Evolutionary conservation across 441 rosid species (phyloP), one percentile per base, ranked within the genome.

Genomic region (Pelargonium myrrhifolium): DNA sequence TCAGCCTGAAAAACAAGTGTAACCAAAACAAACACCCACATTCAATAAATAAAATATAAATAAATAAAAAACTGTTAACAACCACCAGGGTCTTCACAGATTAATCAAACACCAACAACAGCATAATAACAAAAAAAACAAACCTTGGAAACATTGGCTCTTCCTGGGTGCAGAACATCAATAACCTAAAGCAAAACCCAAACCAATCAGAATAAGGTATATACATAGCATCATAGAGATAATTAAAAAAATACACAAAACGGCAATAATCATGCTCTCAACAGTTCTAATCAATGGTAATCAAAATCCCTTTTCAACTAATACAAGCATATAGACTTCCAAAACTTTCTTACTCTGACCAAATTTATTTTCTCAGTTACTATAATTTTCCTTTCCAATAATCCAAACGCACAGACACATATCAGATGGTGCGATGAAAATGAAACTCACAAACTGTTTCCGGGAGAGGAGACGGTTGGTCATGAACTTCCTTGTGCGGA

Each of bases 61-160:
- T n/a, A n/a, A n/a, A n/a, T n/a, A n/a, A n/a, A n/a, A 26, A 56
- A 18, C 26, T 9, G 61, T 56, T 2, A 3, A 56, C 62, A 56
- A 20, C 3, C 31, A 56, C 21, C 62, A 56, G 61, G 20, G 61
- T 4, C 61, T 56, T 56, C 20, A 56, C 61, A 56, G 61, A 28
- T 20, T 21, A 56, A 56, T 26, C 31, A 56, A 56, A 56, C 62
- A 56, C 62, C 31, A 56, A 22, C 12, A 56, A 22, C 11, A 26
- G 22, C 62, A 56, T 26, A 21, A 6, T 7, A 56, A 21, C 9
- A 56, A 10, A 56, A 14, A 56, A 56, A 20, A 56, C 4, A 22
- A 20, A 56, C 62, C 62, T 56, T 56, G 62, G 62, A 56, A 9
- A 56, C 62, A 56, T 56, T 56, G 62, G 62, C 62, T 56, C 62